These are phyloP conservation scores for Allomyces arbusculus DNA, from an alignment of 192 early-diverging fungal species.

Conservation along the genomic window DNA sequence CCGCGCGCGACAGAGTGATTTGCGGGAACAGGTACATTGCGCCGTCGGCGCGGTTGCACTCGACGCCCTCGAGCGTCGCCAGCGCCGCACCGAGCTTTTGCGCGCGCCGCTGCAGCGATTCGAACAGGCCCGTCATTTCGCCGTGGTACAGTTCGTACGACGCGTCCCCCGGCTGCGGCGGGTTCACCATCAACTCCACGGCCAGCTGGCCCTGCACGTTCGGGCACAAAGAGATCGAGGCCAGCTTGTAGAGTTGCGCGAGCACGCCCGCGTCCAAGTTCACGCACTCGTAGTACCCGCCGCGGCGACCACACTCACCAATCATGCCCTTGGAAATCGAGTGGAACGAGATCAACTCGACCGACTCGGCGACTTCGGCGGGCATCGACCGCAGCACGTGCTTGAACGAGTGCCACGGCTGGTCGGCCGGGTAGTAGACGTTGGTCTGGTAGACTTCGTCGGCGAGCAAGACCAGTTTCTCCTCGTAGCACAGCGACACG, in stretches of 20 bases:
- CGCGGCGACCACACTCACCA: constrained; percentile 92
- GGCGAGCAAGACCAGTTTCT: constrained; percentile 69
- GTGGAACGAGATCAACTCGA: constrained; percentile 92
- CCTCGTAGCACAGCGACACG: constrained; percentile 62
- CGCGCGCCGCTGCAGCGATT: constrained; percentile 64
- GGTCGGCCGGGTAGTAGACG: constrained; percentile 52
- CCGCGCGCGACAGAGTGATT: constrained; percentile 50
- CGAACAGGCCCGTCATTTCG: constrained; percentile 54
- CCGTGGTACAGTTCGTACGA: constrained; percentile 51
- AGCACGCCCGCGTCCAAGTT: constrained; percentile 52
- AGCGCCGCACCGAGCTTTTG: constrained; percentile 48
- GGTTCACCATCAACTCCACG: constrained; percentile 82
- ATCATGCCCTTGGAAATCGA: constrained; percentile 94
- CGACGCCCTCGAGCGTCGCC: constrained; percentile 61
- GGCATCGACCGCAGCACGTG: constrained; percentile 71
- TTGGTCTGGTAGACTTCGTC: constrained; percentile 99
- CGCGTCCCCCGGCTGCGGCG: constrained; percentile 58
- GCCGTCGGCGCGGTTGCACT: constrained; percentile 73
- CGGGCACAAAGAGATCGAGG: constrained; percentile 79
- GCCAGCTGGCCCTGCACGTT: constrained; percentile 88
- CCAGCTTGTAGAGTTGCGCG: constrained; percentile 83
- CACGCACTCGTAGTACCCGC: constrained; percentile 91
- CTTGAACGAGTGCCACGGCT: constrained; percentile 92
- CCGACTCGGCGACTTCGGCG: constrained; percentile 27
- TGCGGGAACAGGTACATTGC: constrained; percentile 94